Conservation (phyloP, 2,329 filamentous ascomycete species). For the Botrytis hyacinthi region DNA sequence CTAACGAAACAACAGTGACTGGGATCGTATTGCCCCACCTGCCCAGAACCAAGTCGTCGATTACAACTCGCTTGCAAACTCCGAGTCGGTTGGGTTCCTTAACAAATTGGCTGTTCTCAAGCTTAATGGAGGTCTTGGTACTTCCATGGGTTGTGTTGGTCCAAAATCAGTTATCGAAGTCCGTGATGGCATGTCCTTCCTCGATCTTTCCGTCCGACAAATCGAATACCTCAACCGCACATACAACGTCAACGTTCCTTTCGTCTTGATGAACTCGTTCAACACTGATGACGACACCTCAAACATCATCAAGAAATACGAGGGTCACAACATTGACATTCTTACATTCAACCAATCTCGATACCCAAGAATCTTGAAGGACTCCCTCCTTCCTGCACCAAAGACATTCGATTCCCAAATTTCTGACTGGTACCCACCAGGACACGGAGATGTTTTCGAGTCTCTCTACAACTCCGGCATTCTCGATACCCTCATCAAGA, state of each 20-base stretch:
- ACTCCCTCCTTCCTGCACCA: conserved; percentile 92
- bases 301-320: conserved; percentile 99
- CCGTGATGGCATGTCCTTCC: conserved; percentile 99
- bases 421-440: conserved; percentile 97
- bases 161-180: conserved; percentile 99
- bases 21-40: conserved; percentile 94
- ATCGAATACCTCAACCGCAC: conserved; percentile 99
- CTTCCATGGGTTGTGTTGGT: conserved; percentile 98
- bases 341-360: conserved; percentile 99
- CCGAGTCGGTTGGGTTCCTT: conserved; percentile 88
- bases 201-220: conserved; percentile 96
- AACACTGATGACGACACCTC: conserved; percentile 98
- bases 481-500: conserved; percentile 91
- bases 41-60: conserved; percentile 92
- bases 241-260: conserved; percentile 94
- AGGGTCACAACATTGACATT: conserved; percentile 99
- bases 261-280: conserved; percentile 99
- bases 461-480: conserved; percentile 99
- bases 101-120: conserved; percentile 98
- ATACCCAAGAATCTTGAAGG: conserved; percentile 97
- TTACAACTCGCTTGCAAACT: conserved; percentile 86
- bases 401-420: conserved; percentile 85
- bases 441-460: conserved; percentile 99
- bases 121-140: conserved; percentile 98
- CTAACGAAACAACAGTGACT: conserved; percentile 61